Conservation (phyloP, 106 monocot species). For the Acorus gramineus region DNA sequence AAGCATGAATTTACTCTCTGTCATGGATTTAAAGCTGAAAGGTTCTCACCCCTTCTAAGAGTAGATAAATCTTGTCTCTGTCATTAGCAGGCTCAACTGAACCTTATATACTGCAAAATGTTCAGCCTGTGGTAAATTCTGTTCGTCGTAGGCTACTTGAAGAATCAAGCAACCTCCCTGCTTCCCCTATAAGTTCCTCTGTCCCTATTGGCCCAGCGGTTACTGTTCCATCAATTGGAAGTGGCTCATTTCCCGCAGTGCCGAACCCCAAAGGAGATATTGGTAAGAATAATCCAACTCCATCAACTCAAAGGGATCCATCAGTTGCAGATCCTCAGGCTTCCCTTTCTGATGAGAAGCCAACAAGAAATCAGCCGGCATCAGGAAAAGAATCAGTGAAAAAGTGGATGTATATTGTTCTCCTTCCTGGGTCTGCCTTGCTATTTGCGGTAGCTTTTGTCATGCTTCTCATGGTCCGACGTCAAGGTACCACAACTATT, state of each 20-base stretch:
- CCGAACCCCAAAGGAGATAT: conserved; percentile 3
- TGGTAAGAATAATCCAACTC: neutral
- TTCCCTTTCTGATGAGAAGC: conserved; percentile 4
- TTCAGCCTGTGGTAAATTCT: conserved; percentile 13
- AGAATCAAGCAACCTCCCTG: conserved; percentile 58
- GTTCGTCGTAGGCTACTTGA: conserved; percentile 42
- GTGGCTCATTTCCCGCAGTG: conserved; percentile 71
- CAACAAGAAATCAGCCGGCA: neutral
- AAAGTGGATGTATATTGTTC: conserved; percentile 28
- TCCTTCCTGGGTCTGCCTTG: conserved; percentile 17
- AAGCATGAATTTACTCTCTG: neutral
- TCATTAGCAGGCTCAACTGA: conserved; percentile 13
- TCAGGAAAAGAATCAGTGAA: conserved; percentile 6
- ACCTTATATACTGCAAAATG: conserved; percentile 19
- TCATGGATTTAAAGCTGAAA: neutral
- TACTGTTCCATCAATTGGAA: conserved; percentile 47
- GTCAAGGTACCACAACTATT: conserved; percentile 18
- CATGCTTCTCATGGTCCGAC: conserved; percentile 18
- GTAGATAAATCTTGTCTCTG: no score
- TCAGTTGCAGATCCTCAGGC: neutral
- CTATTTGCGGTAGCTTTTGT: conserved; percentile 13
- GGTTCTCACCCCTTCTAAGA: no score
- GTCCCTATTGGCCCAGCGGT: conserved; percentile 9
- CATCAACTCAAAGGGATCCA: neutral
- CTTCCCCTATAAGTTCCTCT: conserved; percentile 18